Evolutionary conservation across 129 eudicot genomes (phyloP).

Genomic region (Logfia minima): DNA sequence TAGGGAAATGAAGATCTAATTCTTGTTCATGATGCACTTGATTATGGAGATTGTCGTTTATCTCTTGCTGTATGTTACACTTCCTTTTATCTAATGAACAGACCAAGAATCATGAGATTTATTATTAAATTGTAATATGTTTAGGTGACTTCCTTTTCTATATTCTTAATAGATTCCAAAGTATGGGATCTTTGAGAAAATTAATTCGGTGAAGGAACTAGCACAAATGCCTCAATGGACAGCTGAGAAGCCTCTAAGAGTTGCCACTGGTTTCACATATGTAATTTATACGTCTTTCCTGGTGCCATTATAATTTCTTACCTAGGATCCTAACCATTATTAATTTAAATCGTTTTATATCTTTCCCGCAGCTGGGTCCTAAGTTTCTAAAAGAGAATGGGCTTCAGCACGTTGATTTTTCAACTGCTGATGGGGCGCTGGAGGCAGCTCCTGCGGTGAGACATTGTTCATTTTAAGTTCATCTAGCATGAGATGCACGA

Average conservation of each 20-base stretch:
- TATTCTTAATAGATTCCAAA: constrained; percentile 65
- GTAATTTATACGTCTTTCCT: constrained; percentile 35
- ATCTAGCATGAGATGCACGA: constrained; percentile 8
- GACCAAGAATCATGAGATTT: not conserved
- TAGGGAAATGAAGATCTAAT: constrained; percentile 88
- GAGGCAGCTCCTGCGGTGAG: constrained; percentile 99
- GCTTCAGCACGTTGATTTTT: constrained; percentile 71
- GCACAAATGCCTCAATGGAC: constrained; percentile 97
- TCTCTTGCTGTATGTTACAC: constrained; percentile 76
- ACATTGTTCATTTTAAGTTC: constrained; percentile 6
- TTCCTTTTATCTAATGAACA: constrained; percentile 4
- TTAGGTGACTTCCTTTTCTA: constrained; percentile 5
- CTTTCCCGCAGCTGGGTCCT: constrained; percentile 33
- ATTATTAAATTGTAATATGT: not conserved
- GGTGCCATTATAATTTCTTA: constrained; percentile 9
- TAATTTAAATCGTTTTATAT: not conserved
- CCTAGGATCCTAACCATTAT: constrained; percentile 1
- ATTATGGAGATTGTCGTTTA: constrained; percentile 88
- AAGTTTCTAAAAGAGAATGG: constrained; percentile 93
- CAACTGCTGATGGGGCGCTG: constrained; percentile 97
- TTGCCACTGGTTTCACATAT: constrained; percentile 93
- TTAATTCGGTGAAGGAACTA: constrained; percentile 80
- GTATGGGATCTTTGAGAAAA: constrained; percentile 92
- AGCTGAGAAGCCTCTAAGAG: constrained; percentile 83
- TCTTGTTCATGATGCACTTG: constrained; percentile 81